Evolutionary conservation across 1,284 basidiomycete species (phyloP).

Genomic region (Leccinum pallidistipes): DNA sequence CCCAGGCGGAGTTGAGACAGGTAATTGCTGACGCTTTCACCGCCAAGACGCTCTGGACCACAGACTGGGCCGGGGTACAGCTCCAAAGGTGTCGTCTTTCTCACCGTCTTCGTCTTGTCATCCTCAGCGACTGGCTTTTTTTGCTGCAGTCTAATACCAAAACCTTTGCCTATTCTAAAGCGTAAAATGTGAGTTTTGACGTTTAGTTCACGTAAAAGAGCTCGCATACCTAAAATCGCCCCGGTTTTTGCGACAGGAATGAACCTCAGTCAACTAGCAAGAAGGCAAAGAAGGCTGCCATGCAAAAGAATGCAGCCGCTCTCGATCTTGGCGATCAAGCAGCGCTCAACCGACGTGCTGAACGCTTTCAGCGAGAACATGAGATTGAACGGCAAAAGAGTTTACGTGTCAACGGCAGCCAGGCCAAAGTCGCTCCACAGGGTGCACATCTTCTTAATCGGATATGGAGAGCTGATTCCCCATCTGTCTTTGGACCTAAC

Average conservation of each 20-base stretch:
- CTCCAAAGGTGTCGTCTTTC: constrained; percentile 62
- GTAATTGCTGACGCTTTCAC: constrained; percentile 83
- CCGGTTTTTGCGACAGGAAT: constrained; percentile 32
- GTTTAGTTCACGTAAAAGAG: not conserved
- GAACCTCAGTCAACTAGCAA: constrained; percentile 50
- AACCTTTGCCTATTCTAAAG: constrained; percentile 56
- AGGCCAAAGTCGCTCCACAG: constrained; percentile 48
- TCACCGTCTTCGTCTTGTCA: not conserved
- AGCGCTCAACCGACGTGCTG: constrained; percentile 67
- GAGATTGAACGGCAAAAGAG: constrained; percentile 73
- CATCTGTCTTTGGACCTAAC: constrained; percentile 45
- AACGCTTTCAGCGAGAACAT: constrained; percentile 80
- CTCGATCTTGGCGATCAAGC: constrained; percentile 64
- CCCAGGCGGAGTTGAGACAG: constrained; percentile 80
- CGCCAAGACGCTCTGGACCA: constrained; percentile 81
- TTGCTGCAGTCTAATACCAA: constrained; percentile 59
- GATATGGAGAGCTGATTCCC: constrained; percentile 45
- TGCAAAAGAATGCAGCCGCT: constrained; percentile 44
- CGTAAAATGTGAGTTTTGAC: constrained; percentile 59
- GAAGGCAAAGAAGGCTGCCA: constrained; percentile 64
- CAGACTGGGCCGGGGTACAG: constrained; percentile 83
- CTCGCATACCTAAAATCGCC: constrained; percentile 13
- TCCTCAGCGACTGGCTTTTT: not conserved
- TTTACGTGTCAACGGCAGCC: constrained; percentile 27
- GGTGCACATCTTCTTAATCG: constrained; percentile 51